Base-by-base conservation (phyloP, 1,284 basidiomycete species). In the Cryptococcus depauperatus region DNA sequence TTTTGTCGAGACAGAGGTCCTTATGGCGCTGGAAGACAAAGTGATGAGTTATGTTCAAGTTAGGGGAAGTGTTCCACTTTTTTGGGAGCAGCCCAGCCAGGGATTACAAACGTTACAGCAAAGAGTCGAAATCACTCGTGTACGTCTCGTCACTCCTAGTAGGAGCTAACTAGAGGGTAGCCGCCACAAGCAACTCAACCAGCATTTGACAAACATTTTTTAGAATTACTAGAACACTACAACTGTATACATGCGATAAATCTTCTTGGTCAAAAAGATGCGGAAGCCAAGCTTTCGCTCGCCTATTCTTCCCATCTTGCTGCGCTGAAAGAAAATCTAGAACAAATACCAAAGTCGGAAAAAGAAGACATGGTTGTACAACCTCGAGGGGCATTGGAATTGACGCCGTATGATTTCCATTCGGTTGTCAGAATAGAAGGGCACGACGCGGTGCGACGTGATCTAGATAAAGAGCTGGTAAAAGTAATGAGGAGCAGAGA, bases 351-450 rank as follows among this genome's bases (percentile, higher is more conserved):
- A 73, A 76, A 41, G 71, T 84, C 44, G 71, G 57, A 59, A 21
- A 77, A 57, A 29, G 44, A 49, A 8, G 42, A 25, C 3, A 41
- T 54, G 23, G 46, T 56, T 21, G 51, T 44, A 0, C 26, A 50
- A 11, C 35, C 43, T 11, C 33, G 34, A 3, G 51, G 57, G 7
- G 45, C 55, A 58, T 63, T 71, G 5, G 50, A 54, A 29, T 81
- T 95, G 47, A 92, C 89, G 0, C 81, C 90, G 56, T 97, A 90
- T 59, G 95, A 99, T 70, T 97, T 99, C 62, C 95, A 99, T 62
- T 79, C 81, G 30, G 79, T 80, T 6, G 85, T 91, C 21, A 77
- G 79, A 58, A 72, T 80, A n/a, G 81, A 81, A 28, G 93, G 95
- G 4, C 87, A 97, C 61, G 93, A 98, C 48, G 83, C 80, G 44